phyloP scores from a whole-genome alignment of 495 filamentous ascomycete species.

The Penicillium tannophilum region DNA sequence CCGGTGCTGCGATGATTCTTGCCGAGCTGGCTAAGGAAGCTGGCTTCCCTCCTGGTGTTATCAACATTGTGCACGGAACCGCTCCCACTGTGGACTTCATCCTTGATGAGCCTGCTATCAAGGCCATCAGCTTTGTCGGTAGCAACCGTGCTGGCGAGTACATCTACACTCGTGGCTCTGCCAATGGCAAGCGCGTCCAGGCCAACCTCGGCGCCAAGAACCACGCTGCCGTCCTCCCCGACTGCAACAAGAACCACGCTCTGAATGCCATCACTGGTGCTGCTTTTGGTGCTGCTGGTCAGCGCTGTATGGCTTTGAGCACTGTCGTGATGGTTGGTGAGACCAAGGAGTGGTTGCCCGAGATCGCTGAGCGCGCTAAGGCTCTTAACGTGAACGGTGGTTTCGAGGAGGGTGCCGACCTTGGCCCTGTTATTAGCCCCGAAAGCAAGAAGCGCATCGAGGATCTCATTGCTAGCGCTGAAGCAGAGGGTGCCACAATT shows the following conservation, averaged over 20 bases:
- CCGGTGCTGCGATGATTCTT: slow-evolving; percentile 97
- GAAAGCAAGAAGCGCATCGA: slow-evolving; percentile 91
- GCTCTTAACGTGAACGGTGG: slow-evolving; percentile 88
- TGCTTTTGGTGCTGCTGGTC: slow-evolving; percentile 94
- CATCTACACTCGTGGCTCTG: slow-evolving; percentile 87
- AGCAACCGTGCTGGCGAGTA: slow-evolving; percentile 97
- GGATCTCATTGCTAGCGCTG: slow-evolving; percentile 81
- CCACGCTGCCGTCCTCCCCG: slow-evolving; percentile 91
- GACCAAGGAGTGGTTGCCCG: slow-evolving; percentile 89
- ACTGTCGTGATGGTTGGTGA: slow-evolving; percentile 93
- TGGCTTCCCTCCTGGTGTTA: slow-evolving; percentile 89
- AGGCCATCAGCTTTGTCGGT: slow-evolving; percentile 97
- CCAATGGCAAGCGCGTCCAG: slow-evolving; percentile 92
- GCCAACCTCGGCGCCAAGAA: slow-evolving; percentile 99
- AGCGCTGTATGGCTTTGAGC: slow-evolving; percentile 97
- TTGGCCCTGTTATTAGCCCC: slow-evolving; percentile 96
- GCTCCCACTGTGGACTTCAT: slow-evolving; percentile 96
- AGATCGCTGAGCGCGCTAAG: slow-evolving; percentile 91
- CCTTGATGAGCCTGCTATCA: slow-evolving; percentile 92
- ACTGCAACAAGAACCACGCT: slow-evolving; percentile 97
- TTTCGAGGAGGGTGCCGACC: slow-evolving; percentile 90
- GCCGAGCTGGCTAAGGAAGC: slow-evolving; percentile 90
- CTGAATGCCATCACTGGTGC: slow-evolving; percentile 93
- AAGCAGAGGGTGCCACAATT: slow-evolving; percentile 92
- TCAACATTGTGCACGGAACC: slow-evolving; percentile 93